phyloP scores from a whole-genome alignment of 306 rosid genomes.

The Dryas octopetala region DNA sequence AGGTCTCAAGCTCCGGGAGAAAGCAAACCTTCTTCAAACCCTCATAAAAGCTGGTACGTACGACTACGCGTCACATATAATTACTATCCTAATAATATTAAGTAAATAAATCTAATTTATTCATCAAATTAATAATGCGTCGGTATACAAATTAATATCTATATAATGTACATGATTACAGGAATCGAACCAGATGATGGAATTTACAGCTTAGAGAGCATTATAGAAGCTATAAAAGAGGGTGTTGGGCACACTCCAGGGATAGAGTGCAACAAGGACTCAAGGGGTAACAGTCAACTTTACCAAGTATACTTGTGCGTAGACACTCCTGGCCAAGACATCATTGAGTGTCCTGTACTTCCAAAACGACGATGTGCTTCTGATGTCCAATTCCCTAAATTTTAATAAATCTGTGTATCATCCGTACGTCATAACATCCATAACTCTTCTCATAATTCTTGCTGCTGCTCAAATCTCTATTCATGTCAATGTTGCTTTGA shows the following conservation, averaged over 20 bases:
- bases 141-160: too few relatives aligned
- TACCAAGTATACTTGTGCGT: conserved; percentile 68
- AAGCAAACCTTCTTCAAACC: conserved; percentile 50
- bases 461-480: neutral
- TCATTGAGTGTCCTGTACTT: conserved; percentile 58
- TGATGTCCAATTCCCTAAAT: conserved; percentile 48
- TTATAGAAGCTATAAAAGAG: conserved; percentile 48
- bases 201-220: conserved; percentile 43
- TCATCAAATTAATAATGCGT: too few relatives aligned
- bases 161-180: conserved; percentile 8
- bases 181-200: conserved; percentile 64
- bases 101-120: neutral
- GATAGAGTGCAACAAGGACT: conserved; percentile 59
- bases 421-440: neutral
- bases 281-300: conserved; percentile 43
- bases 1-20: conserved; percentile 54
- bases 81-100: neutral
- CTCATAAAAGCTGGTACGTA: conserved; percentile 60
- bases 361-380: conserved; percentile 46
- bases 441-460: neutral
- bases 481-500: too few relatives aligned
- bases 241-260: conserved; percentile 49
- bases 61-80: too few relatives aligned
- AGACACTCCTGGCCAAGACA: conserved; percentile 48
- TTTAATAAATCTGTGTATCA: conserved; percentile 10